Evolutionary conservation across 805 yeast species (phyloP), one percentile per base, ranked within the genome.

Genomic region (Metschnikowia lachancei): DNA sequence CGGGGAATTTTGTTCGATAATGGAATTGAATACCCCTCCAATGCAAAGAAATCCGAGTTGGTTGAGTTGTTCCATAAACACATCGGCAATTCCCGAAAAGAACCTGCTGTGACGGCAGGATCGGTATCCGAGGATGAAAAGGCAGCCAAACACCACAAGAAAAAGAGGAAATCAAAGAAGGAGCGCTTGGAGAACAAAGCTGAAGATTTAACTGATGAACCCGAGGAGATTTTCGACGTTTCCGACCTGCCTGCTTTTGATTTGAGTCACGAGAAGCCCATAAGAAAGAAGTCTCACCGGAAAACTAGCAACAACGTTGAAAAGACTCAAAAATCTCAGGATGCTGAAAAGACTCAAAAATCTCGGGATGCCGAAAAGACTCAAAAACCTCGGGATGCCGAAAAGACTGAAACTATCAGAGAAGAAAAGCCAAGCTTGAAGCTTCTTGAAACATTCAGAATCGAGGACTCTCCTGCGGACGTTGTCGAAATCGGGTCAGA

Each of bases 31-130:
- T 83, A 74, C 59, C 75, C 85, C 0, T 69, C 85, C 1, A 70
- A 76, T 38, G 83, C 90, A 5, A 87, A 83, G 60, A 92, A 92
- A 63, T 66, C 77, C 6, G 81, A 79, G 11, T 71, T 90, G 47
- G 64, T 89, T 1, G 66, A 67, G n/a, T 57, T 84, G n/a, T 87
- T 82, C 64, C 68, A 76, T n/a, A 62, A 69, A 4, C 62, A 81
- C 7, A 67, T 87, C 41, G 68, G 28, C 9, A 16, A 66, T 20
- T 16, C 39, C 11, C 3, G n/a, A 16, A 12, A 22, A 24, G 24
- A 30, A 16, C 31, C 30, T 4, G 26, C 12, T 11, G 22, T 28
- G 12, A 16, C 37, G 3, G 33, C 32, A 19, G 43, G 33, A 3
- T n/a, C 6, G n/a, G 18, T 24, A 6, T 29, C 41, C 0, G 36